Percentiles rank a stretch among this genome's conserved stretches.
Conservation (phyloP, 2,329 filamentous ascomycete genomes). For the Pezicula carpinea region DNA sequence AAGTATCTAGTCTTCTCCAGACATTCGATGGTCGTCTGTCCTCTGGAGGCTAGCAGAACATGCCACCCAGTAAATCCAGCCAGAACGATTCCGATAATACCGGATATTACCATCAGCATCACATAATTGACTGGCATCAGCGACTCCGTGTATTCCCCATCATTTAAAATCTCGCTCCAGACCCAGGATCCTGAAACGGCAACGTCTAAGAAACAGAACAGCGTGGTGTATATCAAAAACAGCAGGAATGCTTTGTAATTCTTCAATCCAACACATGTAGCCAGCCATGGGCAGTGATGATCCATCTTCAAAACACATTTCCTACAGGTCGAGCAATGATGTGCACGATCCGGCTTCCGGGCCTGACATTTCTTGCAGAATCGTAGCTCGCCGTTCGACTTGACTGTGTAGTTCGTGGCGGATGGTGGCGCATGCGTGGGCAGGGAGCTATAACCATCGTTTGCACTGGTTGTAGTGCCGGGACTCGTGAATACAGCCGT, state of each 20-base stretch:
- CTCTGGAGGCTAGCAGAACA: conserved; percentile 70
- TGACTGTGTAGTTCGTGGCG: conserved; percentile 82
- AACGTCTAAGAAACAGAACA: conserved; percentile 83
- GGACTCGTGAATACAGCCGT: conserved; percentile 90
- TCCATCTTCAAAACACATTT: conserved; percentile 99
- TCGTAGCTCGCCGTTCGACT: conserved; percentile 77
- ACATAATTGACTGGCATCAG: conserved; percentile 89
- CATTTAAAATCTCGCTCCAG: conserved; percentile 73
- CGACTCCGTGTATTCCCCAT: conserved; percentile 66
- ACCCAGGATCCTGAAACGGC: conserved; percentile 76
- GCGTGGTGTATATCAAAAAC: conserved; percentile 81
- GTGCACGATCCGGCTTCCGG: conserved; percentile 89
- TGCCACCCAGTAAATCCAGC: conserved; percentile 91
- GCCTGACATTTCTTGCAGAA: conserved; percentile 98
- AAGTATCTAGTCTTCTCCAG: conserved; percentile 94
- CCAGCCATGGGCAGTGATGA: conserved; percentile 97
- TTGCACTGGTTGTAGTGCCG: conserved; percentile 59
- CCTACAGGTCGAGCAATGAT: conserved; percentile 94
- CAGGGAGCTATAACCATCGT: conserved; percentile 71
- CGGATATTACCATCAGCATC: conserved; percentile 77
- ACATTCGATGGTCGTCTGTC: conserved; percentile 93
- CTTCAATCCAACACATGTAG: conserved; percentile 85
- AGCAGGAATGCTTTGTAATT: conserved; percentile 96
- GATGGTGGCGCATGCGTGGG: conserved; percentile 62
- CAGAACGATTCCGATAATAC: conserved; percentile 87